Evolutionary conservation across 768 basidiomycete species (phyloP).

Genomic region (Porphyrellus cyaneotinctus): DNA sequence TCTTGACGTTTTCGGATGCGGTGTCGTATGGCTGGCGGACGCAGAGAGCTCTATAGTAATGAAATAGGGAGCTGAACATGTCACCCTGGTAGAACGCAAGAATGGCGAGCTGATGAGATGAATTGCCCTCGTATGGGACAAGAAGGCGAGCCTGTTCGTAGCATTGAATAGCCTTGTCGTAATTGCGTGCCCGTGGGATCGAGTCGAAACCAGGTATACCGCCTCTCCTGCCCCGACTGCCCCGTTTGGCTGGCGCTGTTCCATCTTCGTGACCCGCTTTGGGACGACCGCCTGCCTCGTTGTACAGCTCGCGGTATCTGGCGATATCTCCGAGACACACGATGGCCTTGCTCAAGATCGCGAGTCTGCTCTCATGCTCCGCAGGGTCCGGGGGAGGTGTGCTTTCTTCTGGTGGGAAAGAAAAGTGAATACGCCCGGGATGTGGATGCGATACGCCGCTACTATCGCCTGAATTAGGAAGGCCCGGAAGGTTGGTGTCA

Average conservation of each 20-base stretch:
- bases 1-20: conserved; percentile 79
- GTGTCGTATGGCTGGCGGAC: conserved; percentile 83
- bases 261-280: conserved; percentile 67
- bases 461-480: conserved; percentile 17
- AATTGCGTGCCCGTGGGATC: conserved; percentile 59
- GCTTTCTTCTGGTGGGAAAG: conserved; percentile 58
- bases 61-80: conserved; percentile 71
- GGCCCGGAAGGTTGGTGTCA: conserved; percentile 29
- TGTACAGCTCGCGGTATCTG: conserved; percentile 88
- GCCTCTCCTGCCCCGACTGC: conserved; percentile 46
- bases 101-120: conserved; percentile 95
- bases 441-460: conserved; percentile 22
- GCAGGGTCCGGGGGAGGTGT: conserved; percentile 35
- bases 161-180: conserved; percentile 68
- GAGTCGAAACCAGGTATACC: conserved; percentile 41
- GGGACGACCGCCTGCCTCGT: conserved; percentile 62
- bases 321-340: conserved; percentile 94
- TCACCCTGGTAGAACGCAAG: conserved; percentile 82
- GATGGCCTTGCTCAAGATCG: conserved; percentile 79
- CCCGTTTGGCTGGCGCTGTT: conserved; percentile 32
- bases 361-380: conserved; percentile 55
- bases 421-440: conserved; percentile 54
- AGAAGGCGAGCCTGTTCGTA: conserved; percentile 85
- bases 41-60: conserved; percentile 91
- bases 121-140: conserved; percentile 85